Conservation (phyloP, 1,284 basidiomycete species). For the Malassezia brasiliensis region DNA sequence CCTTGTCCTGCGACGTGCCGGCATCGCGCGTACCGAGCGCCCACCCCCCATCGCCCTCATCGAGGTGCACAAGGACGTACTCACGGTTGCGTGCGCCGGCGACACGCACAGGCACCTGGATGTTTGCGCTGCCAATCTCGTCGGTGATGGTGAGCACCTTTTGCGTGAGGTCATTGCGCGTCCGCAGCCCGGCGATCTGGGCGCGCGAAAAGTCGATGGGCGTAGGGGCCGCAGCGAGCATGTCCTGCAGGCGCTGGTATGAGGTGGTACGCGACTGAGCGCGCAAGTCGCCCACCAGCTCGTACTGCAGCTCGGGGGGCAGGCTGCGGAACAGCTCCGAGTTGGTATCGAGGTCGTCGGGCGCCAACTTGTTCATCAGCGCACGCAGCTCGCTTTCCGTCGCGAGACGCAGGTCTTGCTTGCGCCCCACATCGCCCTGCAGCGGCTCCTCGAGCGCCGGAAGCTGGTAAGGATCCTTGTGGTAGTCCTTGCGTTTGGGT, state of each 20-base stretch:
- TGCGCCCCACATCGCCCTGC: slow-evolving; percentile 17
- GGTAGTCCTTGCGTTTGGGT: background rate
- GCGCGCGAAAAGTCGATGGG: slow-evolving; percentile 90
- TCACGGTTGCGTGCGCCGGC: slow-evolving; percentile 87
- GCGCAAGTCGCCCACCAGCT: slow-evolving; percentile 90
- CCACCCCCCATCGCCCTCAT: slow-evolving; percentile 74
- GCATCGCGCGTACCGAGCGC: slow-evolving; percentile 75
- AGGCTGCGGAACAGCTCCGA: slow-evolving; percentile 64
- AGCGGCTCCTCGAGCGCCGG: slow-evolving; percentile 32
- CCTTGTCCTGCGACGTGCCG: slow-evolving; percentile 64
- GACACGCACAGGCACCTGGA: slow-evolving; percentile 81
- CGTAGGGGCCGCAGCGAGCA: slow-evolving; percentile 70
- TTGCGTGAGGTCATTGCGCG: slow-evolving; percentile 84
- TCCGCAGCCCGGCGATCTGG: slow-evolving; percentile 65
- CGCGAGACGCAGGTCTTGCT: slow-evolving; percentile 42
- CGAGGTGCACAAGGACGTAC: slow-evolving; percentile 85
- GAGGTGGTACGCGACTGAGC: slow-evolving; percentile 88
- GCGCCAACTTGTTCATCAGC: slow-evolving; percentile 37
- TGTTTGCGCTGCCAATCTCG: slow-evolving; percentile 70
- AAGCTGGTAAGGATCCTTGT: slow-evolving; percentile 44
- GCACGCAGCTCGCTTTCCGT: slow-evolving; percentile 41
- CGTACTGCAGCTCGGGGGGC: slow-evolving; percentile 92
- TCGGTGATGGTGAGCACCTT: slow-evolving; percentile 90
- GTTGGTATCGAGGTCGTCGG: slow-evolving; percentile 41
- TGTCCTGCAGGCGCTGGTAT: slow-evolving; percentile 77